phyloP scores from a whole-genome alignment of 805 yeast genomes.

The Saccharomycopsis oosterbeekiorum region DNA sequence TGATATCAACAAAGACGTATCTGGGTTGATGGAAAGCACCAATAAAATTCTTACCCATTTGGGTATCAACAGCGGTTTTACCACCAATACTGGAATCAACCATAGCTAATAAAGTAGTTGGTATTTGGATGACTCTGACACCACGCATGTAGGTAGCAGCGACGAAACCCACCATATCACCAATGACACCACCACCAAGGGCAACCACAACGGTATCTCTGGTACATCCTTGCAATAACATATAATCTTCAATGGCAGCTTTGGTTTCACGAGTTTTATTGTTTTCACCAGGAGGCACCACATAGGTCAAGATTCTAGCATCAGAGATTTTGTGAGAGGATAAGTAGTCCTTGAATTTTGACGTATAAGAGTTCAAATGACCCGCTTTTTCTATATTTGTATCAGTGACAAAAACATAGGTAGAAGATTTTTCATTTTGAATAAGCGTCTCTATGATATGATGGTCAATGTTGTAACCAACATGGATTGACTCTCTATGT shows the following conservation, averaged over 20 bases:
- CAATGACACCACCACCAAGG: slow-evolving; percentile 97
- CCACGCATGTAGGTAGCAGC: slow-evolving; percentile 99
- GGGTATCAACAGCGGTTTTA: slow-evolving; percentile 96
- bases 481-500: slow-evolving; percentile 77
- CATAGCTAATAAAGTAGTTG: slow-evolving; percentile 91
- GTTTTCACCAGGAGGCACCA: slow-evolving; percentile 87
- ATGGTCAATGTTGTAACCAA: slow-evolving; percentile 72
- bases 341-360: slow-evolving; percentile 31
- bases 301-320: slow-evolving; percentile 61
- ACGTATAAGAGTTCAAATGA: slow-evolving; percentile 40
- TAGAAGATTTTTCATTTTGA: slow-evolving; percentile 60
- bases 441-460: slow-evolving; percentile 67
- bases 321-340: slow-evolving; percentile 33
- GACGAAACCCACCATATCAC: slow-evolving; percentile 97
- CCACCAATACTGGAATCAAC: slow-evolving; percentile 98
- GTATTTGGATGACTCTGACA: slow-evolving; percentile 85
- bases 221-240: slow-evolving; percentile 78
- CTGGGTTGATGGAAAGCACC: slow-evolving; percentile 98
- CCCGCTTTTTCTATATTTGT: slow-evolving; percentile 62
- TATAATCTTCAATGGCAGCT: slow-evolving; percentile 85
- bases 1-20: slow-evolving; percentile 78
- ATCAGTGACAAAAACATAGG: slow-evolving; percentile 88
- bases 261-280: slow-evolving; percentile 82
- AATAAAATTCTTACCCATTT: slow-evolving; percentile 86
- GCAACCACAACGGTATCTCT: slow-evolving; percentile 93